phyloP scores from a whole-genome alignment of 192 early-diverging fungal genomes.

The Coemansia sp. region DNA sequence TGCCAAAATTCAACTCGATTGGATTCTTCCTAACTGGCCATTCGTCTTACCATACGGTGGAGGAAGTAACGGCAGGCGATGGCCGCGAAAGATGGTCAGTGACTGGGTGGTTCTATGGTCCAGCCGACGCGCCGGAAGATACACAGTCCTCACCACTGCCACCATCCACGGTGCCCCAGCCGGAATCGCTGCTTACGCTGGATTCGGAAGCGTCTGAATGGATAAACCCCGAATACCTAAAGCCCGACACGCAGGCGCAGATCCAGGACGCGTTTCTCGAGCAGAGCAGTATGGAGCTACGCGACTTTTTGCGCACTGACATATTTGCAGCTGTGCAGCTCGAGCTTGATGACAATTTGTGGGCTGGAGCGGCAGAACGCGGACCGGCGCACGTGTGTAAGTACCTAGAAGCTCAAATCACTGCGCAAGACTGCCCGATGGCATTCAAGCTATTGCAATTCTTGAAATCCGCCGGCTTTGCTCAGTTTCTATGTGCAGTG shows the following conservation, averaged over 20 bases:
- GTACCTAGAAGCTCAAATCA: conserved; percentile 21
- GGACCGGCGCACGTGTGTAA: conserved; percentile 52
- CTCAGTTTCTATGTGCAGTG: conserved; percentile 8
- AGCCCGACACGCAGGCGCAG: conserved; percentile 14
- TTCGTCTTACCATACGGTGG: conserved; percentile 56
- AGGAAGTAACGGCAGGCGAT: conserved; percentile 54
- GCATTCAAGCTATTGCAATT: conserved; percentile 3
- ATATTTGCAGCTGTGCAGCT: not conserved
- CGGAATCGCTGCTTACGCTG: not conserved
- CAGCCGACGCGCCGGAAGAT: conserved; percentile 5
- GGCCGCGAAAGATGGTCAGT: conserved; percentile 59
- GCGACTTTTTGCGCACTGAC: conserved; percentile 20
- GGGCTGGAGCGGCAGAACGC: conserved; percentile 26
- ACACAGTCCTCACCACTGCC: conserved; percentile 1
- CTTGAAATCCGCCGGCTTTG: conserved; percentile 26
- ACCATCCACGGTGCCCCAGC: conserved; percentile 5
- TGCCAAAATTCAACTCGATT: conserved; percentile 56
- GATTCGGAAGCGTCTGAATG: conserved; percentile 17
- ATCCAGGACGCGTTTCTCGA: conserved; percentile 51
- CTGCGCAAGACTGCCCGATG: not conserved
- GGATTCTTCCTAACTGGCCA: conserved; percentile 60
- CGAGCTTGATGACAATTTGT: conserved; percentile 10
- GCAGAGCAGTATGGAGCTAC: conserved; percentile 41
- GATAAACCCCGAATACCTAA: conserved; percentile 53
- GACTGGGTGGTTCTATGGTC: conserved; percentile 66